Percentiles rank a stretch among this genome's conserved stretches.
Evolutionary conservation across 805 yeast species (phyloP).

Genomic region (Starmerella bombicola): DNA sequence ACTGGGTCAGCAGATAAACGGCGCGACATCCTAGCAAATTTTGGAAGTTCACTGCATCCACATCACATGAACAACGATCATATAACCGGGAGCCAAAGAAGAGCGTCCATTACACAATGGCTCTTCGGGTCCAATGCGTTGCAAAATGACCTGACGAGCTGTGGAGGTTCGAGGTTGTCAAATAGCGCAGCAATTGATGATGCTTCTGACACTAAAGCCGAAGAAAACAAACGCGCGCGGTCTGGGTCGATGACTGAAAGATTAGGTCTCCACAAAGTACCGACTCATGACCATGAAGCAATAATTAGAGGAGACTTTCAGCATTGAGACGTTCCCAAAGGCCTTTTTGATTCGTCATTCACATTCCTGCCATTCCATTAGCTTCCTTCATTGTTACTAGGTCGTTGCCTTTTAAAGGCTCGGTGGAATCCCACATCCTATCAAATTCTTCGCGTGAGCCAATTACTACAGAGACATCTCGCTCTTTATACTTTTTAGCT

Average conservation of each 20-base stretch:
- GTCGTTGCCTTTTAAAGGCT: background rate
- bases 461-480: slow-evolving; percentile 49
- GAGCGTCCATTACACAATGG: slow-evolving; percentile 13
- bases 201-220: too few species aligned
- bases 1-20: too few species aligned
- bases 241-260: slow-evolving; percentile 7
- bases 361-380: slow-evolving; percentile 5
- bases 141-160: too few species aligned
- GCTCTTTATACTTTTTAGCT: slow-evolving; percentile 68
- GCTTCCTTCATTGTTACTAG: background rate
- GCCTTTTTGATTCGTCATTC: too few species aligned
- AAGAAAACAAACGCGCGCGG: too few species aligned
- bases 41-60: too few species aligned
- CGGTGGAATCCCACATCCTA: slow-evolving; percentile 30
- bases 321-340: background rate
- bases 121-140: slow-evolving; percentile 10
- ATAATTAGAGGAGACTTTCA: slow-evolving; percentile 13
- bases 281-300: slow-evolving; percentile 15
- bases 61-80: background rate
- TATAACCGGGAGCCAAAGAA: background rate
- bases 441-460: slow-evolving; percentile 44
- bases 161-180: too few species aligned
- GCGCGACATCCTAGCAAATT: too few species aligned
- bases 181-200: too few species aligned
- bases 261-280: slow-evolving; percentile 12